Conservation (phyloP, 805 yeast species). For the Metschnikowia colocasiae region DNA sequence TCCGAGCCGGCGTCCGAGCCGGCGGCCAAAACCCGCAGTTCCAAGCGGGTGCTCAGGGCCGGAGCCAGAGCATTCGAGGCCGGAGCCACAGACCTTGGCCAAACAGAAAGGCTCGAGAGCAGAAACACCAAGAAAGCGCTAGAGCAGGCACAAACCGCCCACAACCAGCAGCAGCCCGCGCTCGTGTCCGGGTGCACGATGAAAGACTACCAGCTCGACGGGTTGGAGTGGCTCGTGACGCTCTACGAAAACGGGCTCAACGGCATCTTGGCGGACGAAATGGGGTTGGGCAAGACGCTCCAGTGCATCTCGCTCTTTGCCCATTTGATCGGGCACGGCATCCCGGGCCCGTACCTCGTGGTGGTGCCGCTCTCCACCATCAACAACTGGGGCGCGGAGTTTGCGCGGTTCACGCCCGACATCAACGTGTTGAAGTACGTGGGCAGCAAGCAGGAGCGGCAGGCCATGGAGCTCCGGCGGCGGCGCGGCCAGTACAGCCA, state of each 20-base stretch:
- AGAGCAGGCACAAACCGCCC: constrained; percentile 24
- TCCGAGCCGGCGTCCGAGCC: too few relatives aligned
- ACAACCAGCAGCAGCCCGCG: constrained; percentile 30
- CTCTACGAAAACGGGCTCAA: constrained; percentile 90
- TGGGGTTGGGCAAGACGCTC: constrained; percentile 94
- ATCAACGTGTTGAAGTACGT: constrained; percentile 60
- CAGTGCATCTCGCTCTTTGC: constrained; percentile 80
- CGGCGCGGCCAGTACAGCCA: constrained; percentile 20
- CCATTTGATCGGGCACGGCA: constrained; percentile 72
- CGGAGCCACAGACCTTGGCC: too few relatives aligned
- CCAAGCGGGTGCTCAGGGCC: too few relatives aligned
- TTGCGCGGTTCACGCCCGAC: constrained; percentile 67
- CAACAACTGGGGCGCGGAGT: constrained; percentile 78
- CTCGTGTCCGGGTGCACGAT: constrained; percentile 47
- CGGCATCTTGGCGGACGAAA: constrained; percentile 95
- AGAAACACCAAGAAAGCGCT: constrained; percentile 21
- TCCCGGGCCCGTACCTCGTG: constrained; percentile 72
- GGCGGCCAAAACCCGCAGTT: too few relatives aligned
- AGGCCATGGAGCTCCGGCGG: constrained; percentile 12
- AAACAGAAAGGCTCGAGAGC: background rate
- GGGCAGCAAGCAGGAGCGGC: constrained; percentile 60
- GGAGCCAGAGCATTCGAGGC: too few relatives aligned
- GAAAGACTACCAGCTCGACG: constrained; percentile 85
- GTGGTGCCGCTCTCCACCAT: constrained; percentile 84
- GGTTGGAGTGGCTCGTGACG: constrained; percentile 86